These are phyloP conservation scores for Ceratocystis variospora DNA, from an alignment of 2,329 filamentous ascomycete genomes.

Conservation along the genomic window DNA sequence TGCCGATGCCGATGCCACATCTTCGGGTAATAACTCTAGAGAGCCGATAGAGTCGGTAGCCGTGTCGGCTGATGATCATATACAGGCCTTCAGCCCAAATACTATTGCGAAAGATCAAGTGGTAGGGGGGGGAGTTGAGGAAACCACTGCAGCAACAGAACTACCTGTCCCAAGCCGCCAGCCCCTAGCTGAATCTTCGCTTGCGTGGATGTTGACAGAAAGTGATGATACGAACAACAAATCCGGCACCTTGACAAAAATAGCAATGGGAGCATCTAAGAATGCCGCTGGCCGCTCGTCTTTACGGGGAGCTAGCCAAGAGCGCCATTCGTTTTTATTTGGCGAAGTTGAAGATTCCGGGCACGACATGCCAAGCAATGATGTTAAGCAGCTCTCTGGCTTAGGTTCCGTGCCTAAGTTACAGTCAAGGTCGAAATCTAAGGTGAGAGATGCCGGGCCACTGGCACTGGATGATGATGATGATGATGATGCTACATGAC, in stretches of 20 bases:
- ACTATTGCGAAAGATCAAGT: not conserved
- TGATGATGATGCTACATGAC: too few relatives aligned
- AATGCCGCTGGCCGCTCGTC: slow-evolving; percentile 19
- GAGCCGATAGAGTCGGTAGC: not conserved
- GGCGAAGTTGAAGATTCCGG: slow-evolving; percentile 36
- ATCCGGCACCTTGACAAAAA: slow-evolving; percentile 21
- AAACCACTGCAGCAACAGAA: not conserved
- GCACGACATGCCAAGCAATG: slow-evolving; percentile 24
- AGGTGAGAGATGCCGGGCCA: slow-evolving; percentile 26
- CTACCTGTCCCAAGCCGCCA: slow-evolving; percentile 45
- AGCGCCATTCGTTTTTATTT: slow-evolving; percentile 46
- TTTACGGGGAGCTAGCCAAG: slow-evolving; percentile 30
- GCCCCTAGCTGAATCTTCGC: slow-evolving; percentile 57
- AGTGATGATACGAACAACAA: slow-evolving; percentile 27
- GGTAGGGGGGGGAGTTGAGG: not conserved
- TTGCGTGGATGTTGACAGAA: slow-evolving; percentile 64
- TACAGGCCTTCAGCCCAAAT: not conserved
- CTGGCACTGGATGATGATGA: too few relatives aligned
- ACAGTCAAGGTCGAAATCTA: slow-evolving; percentile 24
- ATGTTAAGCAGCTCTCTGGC: slow-evolving; percentile 41
- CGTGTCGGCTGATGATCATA: not conserved
- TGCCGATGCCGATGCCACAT: not conserved
- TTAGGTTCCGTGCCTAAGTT: slow-evolving; percentile 34
- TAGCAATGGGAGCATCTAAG: slow-evolving; percentile 24
- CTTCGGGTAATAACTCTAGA: not conserved